Evolutionary conservation across 2,329 filamentous ascomycete species (phyloP), one percentile per base, ranked within the genome.

Genomic region (Epichloe sp.): DNA sequence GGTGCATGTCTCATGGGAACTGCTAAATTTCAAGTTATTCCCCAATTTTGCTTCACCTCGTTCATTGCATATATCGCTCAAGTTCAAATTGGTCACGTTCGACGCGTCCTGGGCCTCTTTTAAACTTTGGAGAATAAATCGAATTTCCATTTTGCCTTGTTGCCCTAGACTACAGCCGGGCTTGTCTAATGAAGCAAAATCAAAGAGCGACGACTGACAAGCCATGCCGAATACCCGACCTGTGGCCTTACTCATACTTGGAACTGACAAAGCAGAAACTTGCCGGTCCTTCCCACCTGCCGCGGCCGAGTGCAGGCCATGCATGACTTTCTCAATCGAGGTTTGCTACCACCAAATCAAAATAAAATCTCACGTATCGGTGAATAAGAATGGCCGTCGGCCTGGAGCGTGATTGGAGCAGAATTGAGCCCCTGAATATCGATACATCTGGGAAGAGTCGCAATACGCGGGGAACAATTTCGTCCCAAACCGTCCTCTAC

Each of bases 131-230:
- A 36, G 15, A 38, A 38, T 12, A 26, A 37, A 46, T 19, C 44
- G 35, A 38, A 49, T 21, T 53, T 52, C 41, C 43, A 52, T 53
- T 54, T 50, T 26, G 34, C 45, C 48, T 26, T 53, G 56, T 63
- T 51, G 58, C 53, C 57, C 61, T 60, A 61, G 58, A 63, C 65
- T 67, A 68, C 61, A 64, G 61, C 62, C 59, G 55, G 56, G 58
- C 58, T 61, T 63, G 63, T 58, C 62, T 57, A 54, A 59, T 51
- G 56, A 54, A 58, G 40, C 44, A 55, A 57, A 38, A 23, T 46
- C 55, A 66, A 62, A 58, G 59, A 67, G 57, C 54, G 62, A 65
- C 54, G 62, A 65, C 64, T 55, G 63, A 61, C 63, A 68, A 64
- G 60, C 59, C 63, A 53, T 59, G 47, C 52, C 19, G 50, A 40